These are phyloP conservation scores for Cladosporium halotolerans DNA, from an alignment of 2,329 filamentous ascomycete genomes.

Conservation along the genomic window DNA sequence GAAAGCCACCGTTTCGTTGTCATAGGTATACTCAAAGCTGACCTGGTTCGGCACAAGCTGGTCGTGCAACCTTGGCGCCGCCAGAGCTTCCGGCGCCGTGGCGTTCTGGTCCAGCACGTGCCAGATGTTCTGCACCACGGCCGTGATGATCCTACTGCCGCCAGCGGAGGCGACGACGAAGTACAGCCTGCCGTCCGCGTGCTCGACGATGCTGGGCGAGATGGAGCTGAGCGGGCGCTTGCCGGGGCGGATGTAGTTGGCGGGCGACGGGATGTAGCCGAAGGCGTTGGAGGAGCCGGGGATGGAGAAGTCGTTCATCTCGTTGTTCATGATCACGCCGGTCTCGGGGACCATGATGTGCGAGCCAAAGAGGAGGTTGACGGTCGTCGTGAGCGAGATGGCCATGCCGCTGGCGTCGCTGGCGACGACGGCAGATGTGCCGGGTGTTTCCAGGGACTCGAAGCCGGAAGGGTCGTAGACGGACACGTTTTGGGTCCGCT, in stretches of 20 bases:
- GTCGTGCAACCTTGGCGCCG: conserved; percentile 67
- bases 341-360: conserved; percentile 73
- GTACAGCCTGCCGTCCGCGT: conserved; percentile 58
- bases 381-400: conserved; percentile 75
- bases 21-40: conserved; percentile 62
- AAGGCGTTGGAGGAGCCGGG: conserved; percentile 73
- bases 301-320: conserved; percentile 72
- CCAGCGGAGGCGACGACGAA: conserved; percentile 70
- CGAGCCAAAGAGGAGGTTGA: conserved; percentile 82
- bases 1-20: conserved; percentile 57
- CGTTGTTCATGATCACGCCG: conserved; percentile 66
- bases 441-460: conserved; percentile 63
- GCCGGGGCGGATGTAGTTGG: conserved; percentile 73
- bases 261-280: conserved; percentile 70
- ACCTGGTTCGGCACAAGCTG: conserved; percentile 69
- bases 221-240: conserved; percentile 84
- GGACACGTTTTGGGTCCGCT: conserved; percentile 62
- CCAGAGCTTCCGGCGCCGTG: conserved; percentile 56
- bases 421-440: conserved; percentile 67
- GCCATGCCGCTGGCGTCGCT: conserved; percentile 69
- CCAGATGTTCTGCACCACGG: conserved; percentile 68
- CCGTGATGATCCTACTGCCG: conserved; percentile 75
- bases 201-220: conserved; percentile 69
- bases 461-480: conserved; percentile 66
- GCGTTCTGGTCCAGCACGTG: conserved; percentile 62